Evolutionary conservation across 129 eudicot species (phyloP).

Genomic region (Smallanthus sonchifolius): DNA sequence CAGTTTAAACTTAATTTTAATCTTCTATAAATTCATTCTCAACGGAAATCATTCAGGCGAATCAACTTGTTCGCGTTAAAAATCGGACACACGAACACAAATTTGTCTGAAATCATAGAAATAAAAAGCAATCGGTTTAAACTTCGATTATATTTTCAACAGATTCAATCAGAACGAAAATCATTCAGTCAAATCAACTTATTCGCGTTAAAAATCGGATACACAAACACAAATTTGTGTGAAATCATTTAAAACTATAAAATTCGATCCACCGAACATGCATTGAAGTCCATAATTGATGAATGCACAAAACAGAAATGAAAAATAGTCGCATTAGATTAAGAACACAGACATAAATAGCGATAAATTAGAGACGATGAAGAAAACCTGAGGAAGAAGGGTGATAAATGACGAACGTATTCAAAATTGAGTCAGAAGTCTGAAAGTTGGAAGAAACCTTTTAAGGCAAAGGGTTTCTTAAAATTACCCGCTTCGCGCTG

Average conservation of each 20-base stretch:
- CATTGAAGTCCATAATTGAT: neutral
- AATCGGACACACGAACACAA: neutral
- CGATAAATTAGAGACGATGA: neutral
- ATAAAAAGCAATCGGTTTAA: neutral
- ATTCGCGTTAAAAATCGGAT: neutral
- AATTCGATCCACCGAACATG: neutral
- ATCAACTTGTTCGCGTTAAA: neutral
- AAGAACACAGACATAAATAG: neutral
- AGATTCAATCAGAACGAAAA: neutral
- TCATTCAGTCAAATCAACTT: neutral
- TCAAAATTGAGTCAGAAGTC: neutral
- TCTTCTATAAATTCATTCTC: neutral
- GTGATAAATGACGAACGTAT: neutral
- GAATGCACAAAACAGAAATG: neutral
- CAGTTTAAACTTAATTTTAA: neutral
- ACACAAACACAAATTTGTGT: neutral
- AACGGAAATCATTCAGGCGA: neutral
- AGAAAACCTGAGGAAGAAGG: slow-evolving; percentile 16
- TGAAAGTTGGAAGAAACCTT: neutral
- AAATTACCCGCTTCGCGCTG: slow-evolving; percentile 1
- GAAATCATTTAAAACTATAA: neutral
- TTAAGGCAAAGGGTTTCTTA: slow-evolving; percentile 4
- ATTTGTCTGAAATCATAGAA: neutral
- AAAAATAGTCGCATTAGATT: neutral
- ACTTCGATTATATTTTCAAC: neutral